Conservation (phyloP, 2,329 filamentous ascomycete genomes). For the Stylonectria norvegica region DNA sequence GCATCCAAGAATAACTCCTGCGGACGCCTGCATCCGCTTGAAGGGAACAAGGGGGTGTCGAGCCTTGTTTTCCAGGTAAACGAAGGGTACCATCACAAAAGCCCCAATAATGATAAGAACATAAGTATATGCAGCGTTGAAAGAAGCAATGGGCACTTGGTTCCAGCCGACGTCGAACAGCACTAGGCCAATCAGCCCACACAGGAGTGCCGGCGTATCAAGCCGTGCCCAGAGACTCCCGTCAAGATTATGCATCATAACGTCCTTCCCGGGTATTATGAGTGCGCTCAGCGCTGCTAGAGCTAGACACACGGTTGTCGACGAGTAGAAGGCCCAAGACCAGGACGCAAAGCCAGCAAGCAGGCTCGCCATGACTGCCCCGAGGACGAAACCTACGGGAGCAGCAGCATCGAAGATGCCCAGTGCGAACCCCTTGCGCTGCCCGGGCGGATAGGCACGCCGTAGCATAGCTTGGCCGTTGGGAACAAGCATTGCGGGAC, state of each 20-base stretch:
- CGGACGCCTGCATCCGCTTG: constrained; percentile 16
- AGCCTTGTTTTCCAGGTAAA: constrained; percentile 19
- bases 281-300: constrained; percentile 20
- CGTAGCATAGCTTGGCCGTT: constrained; percentile 23
- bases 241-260: constrained; percentile 22
- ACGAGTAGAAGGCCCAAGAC: constrained; percentile 25
- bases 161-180: constrained; percentile 26
- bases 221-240: constrained; percentile 24
- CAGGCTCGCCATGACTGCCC: constrained; percentile 23
- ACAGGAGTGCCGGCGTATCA: constrained; percentile 15
- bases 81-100: constrained; percentile 9
- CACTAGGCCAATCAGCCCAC: constrained; percentile 14
- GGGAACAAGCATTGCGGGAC: constrained; percentile 21
- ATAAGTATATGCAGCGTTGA: constrained; percentile 15
- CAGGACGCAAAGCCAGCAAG: constrained; percentile 22
- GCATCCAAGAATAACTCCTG: constrained; percentile 18
- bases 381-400: constrained; percentile 23
- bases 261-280: constrained; percentile 17
- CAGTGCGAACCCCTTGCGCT: constrained; percentile 22
- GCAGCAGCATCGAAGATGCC: constrained; percentile 23
- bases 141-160: constrained; percentile 19
- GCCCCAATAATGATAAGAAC: constrained; percentile 19
- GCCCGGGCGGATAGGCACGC: constrained; percentile 23
- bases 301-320: constrained; percentile 19
- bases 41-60: constrained; percentile 23